phyloP scores from a whole-genome alignment of 106 monocot species.

The Dactylorhiza incarnata region DNA sequence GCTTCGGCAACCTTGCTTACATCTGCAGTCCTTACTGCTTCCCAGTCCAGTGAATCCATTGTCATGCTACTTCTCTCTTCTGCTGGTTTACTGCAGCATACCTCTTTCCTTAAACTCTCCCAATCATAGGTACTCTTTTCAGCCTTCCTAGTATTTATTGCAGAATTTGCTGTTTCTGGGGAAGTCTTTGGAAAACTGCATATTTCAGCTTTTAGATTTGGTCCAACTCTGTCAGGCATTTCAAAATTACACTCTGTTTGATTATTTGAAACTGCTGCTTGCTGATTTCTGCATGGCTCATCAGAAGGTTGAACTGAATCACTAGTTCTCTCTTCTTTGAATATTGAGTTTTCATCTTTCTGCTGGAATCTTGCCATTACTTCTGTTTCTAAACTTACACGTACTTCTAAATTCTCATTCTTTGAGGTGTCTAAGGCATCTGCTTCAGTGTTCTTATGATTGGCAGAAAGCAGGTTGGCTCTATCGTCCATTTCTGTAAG shows the following conservation, averaged over 20 bases:
- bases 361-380: slow-evolving; percentile 6
- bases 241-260: background rate
- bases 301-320: slow-evolving; percentile 1
- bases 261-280: slow-evolving; percentile 6
- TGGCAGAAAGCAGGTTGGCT: background rate
- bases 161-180: slow-evolving; percentile 17
- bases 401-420: background rate
- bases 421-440: slow-evolving; percentile 4
- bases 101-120: slow-evolving; percentile 54
- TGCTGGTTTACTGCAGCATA: slow-evolving; percentile 1
- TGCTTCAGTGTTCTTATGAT: slow-evolving; percentile 2
- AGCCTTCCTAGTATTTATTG: slow-evolving; percentile 16
- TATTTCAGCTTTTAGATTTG: slow-evolving; percentile 16
- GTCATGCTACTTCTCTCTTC: slow-evolving; percentile 36
- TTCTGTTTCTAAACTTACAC: background rate
- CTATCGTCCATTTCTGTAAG: slow-evolving; percentile 8
- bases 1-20: slow-evolving; percentile 53
- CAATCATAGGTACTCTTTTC: slow-evolving; percentile 45
- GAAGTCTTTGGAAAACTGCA: slow-evolving; percentile 12
- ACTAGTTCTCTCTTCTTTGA: background rate
- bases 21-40: slow-evolving; percentile 55
- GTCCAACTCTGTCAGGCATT: background rate
- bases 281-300: background rate
- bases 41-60: slow-evolving; percentile 71
- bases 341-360: slow-evolving; percentile 8